Base-by-base conservation (phyloP, 208 protist genomes). In the Leishmania tropica region DNA sequence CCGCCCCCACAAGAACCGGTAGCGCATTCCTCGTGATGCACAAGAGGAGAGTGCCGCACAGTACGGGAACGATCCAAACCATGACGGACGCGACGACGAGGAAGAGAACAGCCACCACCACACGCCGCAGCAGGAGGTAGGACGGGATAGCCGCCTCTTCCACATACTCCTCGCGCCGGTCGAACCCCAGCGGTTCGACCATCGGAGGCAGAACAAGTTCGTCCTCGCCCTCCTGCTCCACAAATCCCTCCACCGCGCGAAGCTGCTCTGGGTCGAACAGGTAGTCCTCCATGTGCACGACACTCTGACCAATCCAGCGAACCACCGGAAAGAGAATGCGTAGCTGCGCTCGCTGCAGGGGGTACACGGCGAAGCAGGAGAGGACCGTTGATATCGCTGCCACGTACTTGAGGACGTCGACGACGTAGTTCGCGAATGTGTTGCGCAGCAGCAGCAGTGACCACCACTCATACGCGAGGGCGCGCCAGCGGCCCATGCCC, bases 251-350 rank as follows among this genome's bases (percentile, higher is more conserved):
- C 47, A 92, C 79, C 17, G 79, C 78, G 47, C 73, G 79, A 3
- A 47, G n/a, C 42, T 87, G 87, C 24, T 92, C 88, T 48, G 54
- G 58, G 64, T 94, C 90, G 76, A 96, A 95, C 47, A 96, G 84
- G 83, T 92, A 96, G 31, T 81, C 78, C 75, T 93, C 93, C 84
- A 96, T 83, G 45, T 79, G 71, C 48, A 93, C 80, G 42, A 94
- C 75, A 70, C 79, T n/a, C 11, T 83, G 62, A 11, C 85, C 87
- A 24, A 94, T 48, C 76, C 84, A 94, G 58, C 78, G 80, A 8
- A 82, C 76, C 37, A 92, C 42, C 2, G 87, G 87, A 35, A 83
- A 81, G 19, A 96, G 71, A 21, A 91, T 31, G 65, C 80, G 76
- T 75, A 96, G 81, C 83, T 93, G 88, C 10, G 84, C 86, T 7